Base-by-base conservation (phyloP, 768 basidiomycete species). In the Hygrocybe punicea region DNA sequence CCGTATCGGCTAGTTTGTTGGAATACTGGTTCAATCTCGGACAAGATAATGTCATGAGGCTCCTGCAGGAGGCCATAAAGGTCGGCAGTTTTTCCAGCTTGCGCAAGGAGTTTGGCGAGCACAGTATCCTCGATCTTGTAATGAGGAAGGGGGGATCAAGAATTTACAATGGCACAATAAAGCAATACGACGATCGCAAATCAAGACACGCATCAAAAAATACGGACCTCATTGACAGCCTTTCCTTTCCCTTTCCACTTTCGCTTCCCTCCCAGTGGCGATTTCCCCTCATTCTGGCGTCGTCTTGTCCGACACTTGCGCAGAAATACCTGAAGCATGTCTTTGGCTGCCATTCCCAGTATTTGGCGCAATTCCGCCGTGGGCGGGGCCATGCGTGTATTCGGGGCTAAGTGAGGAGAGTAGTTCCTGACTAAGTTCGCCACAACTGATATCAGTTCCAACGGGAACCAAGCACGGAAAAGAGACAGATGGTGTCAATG, bases 371-470 rank as follows among this genome's bases (percentile, higher is more conserved):
- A 76, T 64, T 88, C 88, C 17, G 81, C 79, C 2, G 91, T 84
- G 3, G 87, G 80, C 13, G 87, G 84, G 6, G 91, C 86, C 19
- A 79, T 75, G 24, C 79, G 81, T 3, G 87, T 85, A 64, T 84
- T 78, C 17, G 85, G 89, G 23, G 83, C 71, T 63, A 96, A 81
- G 73, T 94, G 87, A 14, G 93, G 93, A 44, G 89, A 90, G 70
- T 95, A 94, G 67, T 94, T 93, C 78, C 83, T 81, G 79, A 92
- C 90, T 89, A 95, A 77, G 81, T 93, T 91, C 65, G 78, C 81
- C 72, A 81, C 81, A 82, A 94, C 93, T 94, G 76, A 67, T 76
- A 88, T 83, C 69, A 89, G 87, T 84, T 81, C 82, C 78, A 81
- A 76, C 72, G 74, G 74, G 70, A 76, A 75, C 63, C 64, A 60